Evolutionary conservation across 2,329 filamentous ascomycete genomes (phyloP).

Genomic region (Ceratocystis harringtonii): DNA sequence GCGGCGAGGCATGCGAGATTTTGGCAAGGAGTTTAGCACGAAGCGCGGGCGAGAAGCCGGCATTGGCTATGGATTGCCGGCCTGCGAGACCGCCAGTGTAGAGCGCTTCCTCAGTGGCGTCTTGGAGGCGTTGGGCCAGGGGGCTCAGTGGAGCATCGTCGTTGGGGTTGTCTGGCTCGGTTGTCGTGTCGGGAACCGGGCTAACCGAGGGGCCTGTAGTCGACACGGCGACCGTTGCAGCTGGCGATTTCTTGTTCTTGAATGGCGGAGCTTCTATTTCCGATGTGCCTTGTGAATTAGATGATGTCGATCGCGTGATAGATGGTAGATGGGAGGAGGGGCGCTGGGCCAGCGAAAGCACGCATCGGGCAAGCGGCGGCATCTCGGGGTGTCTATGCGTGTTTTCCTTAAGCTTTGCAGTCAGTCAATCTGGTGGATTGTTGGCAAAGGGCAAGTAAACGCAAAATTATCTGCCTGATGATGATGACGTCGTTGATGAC

Average conservation of each 20-base stretch:
- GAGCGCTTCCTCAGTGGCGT: constrained; percentile 49
- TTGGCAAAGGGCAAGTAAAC: background rate
- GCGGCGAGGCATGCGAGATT: constrained; percentile 34
- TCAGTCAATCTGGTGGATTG: background rate
- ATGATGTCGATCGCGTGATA: background rate
- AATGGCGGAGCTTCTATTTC: background rate
- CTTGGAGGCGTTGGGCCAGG: constrained; percentile 37
- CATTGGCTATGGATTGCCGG: constrained; percentile 44
- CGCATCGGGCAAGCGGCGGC: background rate
- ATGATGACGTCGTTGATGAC: background rate
- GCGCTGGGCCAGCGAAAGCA: background rate
- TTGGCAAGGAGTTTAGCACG: constrained; percentile 43
- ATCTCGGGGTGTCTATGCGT: background rate
- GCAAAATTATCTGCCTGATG: too few relatives aligned
- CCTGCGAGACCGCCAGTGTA: constrained; percentile 44
- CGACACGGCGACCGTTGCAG: background rate
- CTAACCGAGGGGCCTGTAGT: too few relatives aligned
- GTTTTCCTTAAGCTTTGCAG: too few relatives aligned
- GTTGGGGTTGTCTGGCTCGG: background rate
- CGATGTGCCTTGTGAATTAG: too few relatives aligned
- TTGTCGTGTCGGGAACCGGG: too few relatives aligned
- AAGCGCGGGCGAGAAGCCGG: constrained; percentile 48
- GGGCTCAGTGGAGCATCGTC: background rate
- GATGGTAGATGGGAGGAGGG: background rate
- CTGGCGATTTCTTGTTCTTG: background rate